Percentiles rank a stretch among this genome's conserved stretches.
phyloP scores from a whole-genome alignment of 257 asterid genomes.

The Salvia miltiorrhiza region DNA sequence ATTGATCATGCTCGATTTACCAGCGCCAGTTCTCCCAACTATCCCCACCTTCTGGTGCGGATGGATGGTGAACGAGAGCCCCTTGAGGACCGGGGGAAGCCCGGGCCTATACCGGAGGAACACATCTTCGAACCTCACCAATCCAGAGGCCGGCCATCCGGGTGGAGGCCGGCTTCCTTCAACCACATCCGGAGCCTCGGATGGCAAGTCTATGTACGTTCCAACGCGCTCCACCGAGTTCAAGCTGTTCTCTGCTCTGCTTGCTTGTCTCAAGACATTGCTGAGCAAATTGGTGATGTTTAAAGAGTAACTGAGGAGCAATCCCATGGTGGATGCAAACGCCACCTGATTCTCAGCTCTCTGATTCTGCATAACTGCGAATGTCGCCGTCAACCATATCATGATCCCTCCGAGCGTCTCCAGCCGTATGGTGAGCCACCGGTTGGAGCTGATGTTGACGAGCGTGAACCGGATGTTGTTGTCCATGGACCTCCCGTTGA shows the following conservation, averaged over 20 bases:
- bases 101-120: constrained; percentile 60
- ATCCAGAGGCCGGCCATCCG: constrained; percentile 69
- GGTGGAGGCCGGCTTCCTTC: constrained; percentile 59
- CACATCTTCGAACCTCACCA: constrained; percentile 55
- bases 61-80: constrained; percentile 48
- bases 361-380: constrained; percentile 72
- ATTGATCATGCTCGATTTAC: constrained; percentile 83
- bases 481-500: constrained; percentile 76
- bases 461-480: constrained; percentile 68
- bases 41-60: constrained; percentile 72
- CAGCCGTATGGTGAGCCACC: constrained; percentile 74
- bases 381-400: constrained; percentile 79
- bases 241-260: constrained; percentile 75
- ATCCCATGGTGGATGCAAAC: constrained; percentile 77
- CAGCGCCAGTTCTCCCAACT: constrained; percentile 87
- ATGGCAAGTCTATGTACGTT: constrained; percentile 65
- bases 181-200: constrained; percentile 68
- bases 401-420: constrained; percentile 75
- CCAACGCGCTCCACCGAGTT: constrained; percentile 83
- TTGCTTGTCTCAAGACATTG: constrained; percentile 65
- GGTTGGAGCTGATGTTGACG: constrained; percentile 61
- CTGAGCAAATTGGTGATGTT: constrained; percentile 68
- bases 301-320: constrained; percentile 78
- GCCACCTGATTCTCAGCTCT: constrained; percentile 63
- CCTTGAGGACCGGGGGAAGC: constrained; percentile 60